phyloP scores from a whole-genome alignment of 805 yeast genomes.

The Yarrowia sp. region DNA sequence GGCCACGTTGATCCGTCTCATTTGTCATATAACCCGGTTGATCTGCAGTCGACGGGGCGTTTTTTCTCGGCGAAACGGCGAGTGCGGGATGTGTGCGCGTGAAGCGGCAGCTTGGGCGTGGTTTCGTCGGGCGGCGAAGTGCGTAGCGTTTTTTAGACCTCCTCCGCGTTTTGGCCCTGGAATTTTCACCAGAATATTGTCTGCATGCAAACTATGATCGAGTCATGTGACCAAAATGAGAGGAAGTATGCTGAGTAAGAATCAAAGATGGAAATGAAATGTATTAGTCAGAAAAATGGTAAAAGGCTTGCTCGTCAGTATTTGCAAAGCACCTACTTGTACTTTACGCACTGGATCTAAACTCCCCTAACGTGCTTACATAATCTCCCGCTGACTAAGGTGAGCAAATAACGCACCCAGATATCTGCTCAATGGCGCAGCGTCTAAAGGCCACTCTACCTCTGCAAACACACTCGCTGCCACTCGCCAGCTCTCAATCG shows the following conservation, averaged over 20 bases:
- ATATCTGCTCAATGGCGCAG: slow-evolving; percentile 22
- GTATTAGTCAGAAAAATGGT: too few species aligned
- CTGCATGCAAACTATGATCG: slow-evolving; percentile 25
- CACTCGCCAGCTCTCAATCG: background rate
- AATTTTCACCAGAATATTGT: slow-evolving; percentile 20
- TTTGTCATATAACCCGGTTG: slow-evolving; percentile 20
- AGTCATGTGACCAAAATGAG: background rate
- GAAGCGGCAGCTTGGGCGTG: background rate
- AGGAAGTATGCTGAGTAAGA: background rate
- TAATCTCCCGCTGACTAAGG: background rate
- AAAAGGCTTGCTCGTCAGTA: too few species aligned
- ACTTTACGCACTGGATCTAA: too few species aligned
- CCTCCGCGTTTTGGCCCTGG: slow-evolving; percentile 21
- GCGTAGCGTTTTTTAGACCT: slow-evolving; percentile 12
- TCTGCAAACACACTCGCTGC: background rate
- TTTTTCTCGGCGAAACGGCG: background rate
- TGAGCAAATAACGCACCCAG: slow-evolving; percentile 12
- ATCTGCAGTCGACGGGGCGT: background rate
- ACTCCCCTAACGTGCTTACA: background rate
- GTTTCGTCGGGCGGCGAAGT: background rate
- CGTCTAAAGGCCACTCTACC: background rate
- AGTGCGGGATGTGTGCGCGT: background rate
- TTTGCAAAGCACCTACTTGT: background rate
- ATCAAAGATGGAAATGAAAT: background rate
- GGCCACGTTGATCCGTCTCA: slow-evolving; percentile 35